phyloP scores from a whole-genome alignment of 192 early-diverging fungal species.

The Allomyces macrogynus region DNA sequence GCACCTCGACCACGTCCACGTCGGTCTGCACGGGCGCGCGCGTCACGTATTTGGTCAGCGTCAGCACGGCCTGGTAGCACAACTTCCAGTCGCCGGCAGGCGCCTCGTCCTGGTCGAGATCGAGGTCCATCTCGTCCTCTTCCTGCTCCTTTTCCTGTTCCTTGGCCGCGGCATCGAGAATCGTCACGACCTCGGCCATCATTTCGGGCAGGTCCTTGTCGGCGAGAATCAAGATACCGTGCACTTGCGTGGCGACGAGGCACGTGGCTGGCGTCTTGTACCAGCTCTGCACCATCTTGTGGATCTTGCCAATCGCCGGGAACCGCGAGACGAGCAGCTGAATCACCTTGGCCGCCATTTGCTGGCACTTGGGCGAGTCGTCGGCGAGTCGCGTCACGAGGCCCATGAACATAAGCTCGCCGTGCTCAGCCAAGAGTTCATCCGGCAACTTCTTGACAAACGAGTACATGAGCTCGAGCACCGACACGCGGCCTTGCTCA shows the following conservation, averaged over 20 bases:
- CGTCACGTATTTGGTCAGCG: conserved; percentile 49
- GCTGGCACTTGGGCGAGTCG: conserved; percentile 74
- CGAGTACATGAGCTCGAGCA: conserved; percentile 65
- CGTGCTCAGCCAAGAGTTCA: conserved; percentile 46
- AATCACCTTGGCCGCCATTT: conserved; percentile 62
- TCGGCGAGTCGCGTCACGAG: conserved; percentile 77
- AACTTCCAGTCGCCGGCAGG: conserved; percentile 59
- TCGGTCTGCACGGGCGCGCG: conserved; percentile 28
- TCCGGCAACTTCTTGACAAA: conserved; percentile 63
- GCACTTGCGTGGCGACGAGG: not conserved
- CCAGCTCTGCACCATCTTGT: conserved; percentile 61
- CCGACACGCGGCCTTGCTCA: conserved; percentile 80
- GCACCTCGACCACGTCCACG: conserved; percentile 18
- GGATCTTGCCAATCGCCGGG: conserved; percentile 34
- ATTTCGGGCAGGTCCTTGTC: not conserved
- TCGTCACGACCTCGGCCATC: not conserved
- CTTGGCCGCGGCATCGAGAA: not conserved
- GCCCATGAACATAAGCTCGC: conserved; percentile 66
- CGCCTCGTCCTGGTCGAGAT: conserved; percentile 11
- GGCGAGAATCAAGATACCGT: conserved; percentile 1
- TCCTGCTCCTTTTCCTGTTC: conserved; percentile 8
- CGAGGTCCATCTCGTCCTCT: conserved; percentile 26
- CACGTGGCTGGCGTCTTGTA: conserved; percentile 3
- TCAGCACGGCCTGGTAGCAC: conserved; percentile 59
- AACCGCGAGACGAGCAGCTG: conserved; percentile 41